Base-by-base conservation (phyloP, 2,329 filamentous ascomycete genomes). In the Lasiodiplodia citricola region DNA sequence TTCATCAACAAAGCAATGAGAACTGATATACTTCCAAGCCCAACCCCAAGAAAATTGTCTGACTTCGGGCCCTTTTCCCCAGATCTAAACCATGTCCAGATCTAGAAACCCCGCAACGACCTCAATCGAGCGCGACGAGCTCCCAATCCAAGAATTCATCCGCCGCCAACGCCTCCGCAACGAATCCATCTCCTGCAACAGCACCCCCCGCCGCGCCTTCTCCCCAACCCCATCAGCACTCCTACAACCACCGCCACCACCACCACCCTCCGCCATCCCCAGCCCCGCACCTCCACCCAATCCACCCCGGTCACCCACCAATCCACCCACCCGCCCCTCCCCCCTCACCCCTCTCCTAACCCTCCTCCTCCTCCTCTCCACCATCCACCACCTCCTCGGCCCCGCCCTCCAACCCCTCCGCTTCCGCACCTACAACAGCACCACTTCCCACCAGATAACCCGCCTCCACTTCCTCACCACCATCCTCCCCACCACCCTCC, bases 91-190 rank as follows among this genome's bases (percentile, higher is more conserved):
- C 38, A 38, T 25, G 57, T 3, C 14, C 14, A 21, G 50, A 4
- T 31, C 35, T 28, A 50, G 37, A 31, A n/a, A 10, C 47, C 4
- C 37, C 44, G 18, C 44, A 16, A 38, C 18, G 10, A 21, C n/a
- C 55, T 21, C 35, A 18, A 2, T 41, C 14, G 35, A 58, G 55
- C 6, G 14, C 41, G 16, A 10, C 16, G 28, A 38, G 44, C 60
- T 52, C 11, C 47, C 60, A 23, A 38, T 64, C 18, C 60, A 52
- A 18, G 60, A 64, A 13, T 52, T 64, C 60, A 64, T 64, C 47
- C 31, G 47, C 44, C 44, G 60, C 28, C 44, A 64, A 52, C 60
- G 47, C 44, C 60, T 64, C 16, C 60, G 60, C 44, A 50, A 14
- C 13, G 28, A 63, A 8, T 47, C 25, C 25, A 63, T 63, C 14